phyloP scores from a whole-genome alignment of 2,329 filamentous ascomycete species.

The Phyllosticta citribraziliensis region DNA sequence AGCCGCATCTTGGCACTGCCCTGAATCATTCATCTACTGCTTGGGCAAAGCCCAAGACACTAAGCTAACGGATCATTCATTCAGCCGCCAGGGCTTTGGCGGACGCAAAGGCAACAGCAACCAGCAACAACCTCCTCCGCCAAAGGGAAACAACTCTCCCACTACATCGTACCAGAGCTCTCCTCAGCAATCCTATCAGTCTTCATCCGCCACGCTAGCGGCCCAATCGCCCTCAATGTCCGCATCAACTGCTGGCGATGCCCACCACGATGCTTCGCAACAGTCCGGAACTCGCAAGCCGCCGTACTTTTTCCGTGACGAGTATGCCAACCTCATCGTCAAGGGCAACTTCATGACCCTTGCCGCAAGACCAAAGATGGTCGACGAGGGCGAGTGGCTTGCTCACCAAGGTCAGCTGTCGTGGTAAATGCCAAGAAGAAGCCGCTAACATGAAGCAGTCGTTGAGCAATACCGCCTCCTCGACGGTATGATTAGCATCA shows the following conservation, averaged over 20 bases:
- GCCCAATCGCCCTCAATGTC: constrained; percentile 36
- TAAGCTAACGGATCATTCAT: constrained; percentile 18
- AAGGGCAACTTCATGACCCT: constrained; percentile 97
- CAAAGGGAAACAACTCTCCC: constrained; percentile 11
- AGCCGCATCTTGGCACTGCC: background rate
- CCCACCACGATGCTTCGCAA: constrained; percentile 17
- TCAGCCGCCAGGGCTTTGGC: constrained; percentile 32
- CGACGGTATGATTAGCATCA: constrained; percentile 78
- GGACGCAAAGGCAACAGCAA: constrained; percentile 32
- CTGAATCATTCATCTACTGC: background rate
- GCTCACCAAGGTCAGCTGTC: constrained; percentile 72
- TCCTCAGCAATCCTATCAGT: constrained; percentile 26
- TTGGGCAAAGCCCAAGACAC: constrained; percentile 14
- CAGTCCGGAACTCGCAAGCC: constrained; percentile 51
- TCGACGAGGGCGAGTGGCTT: constrained; percentile 91
- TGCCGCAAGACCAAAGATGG: constrained; percentile 83
- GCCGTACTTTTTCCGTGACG: constrained; percentile 65
- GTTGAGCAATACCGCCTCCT: constrained; percentile 87
- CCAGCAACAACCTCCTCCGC: constrained; percentile 23
- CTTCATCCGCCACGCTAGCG: constrained; percentile 17
- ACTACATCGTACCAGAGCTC: constrained; percentile 8
- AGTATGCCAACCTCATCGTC: constrained; percentile 76
- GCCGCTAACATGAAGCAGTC: constrained; percentile 43
- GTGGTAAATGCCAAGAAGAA: constrained; percentile 13
- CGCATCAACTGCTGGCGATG: constrained; percentile 23